A percentile compares a stretch with the other conserved stretches of the same genome.
Evolutionary conservation across 805 yeast species (phyloP).

Genomic region (Candida awuae): DNA sequence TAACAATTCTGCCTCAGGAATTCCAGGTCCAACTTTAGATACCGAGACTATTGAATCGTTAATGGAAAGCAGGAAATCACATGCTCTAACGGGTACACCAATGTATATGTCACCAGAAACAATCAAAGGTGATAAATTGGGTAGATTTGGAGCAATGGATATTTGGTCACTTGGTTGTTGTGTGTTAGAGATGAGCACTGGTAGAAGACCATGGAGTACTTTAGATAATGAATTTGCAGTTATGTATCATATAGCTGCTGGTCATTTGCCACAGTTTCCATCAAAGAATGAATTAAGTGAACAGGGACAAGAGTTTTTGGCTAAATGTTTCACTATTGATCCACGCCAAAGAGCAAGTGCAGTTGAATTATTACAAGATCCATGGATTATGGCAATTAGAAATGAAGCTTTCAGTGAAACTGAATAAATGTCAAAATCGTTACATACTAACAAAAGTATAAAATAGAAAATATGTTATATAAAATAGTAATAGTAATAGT

Average conservation of each 20-base stretch:
- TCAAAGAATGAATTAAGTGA: slow-evolving; percentile 65
- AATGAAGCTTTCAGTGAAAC: slow-evolving; percentile 59
- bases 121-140: slow-evolving; percentile 64
- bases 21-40: not conserved
- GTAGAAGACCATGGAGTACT: slow-evolving; percentile 93
- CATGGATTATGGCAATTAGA: slow-evolving; percentile 76
- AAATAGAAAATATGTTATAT: too few relatives aligned
- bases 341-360: slow-evolving; percentile 79
- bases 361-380: slow-evolving; percentile 74
- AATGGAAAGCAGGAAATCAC: slow-evolving; percentile 17
- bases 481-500: too few relatives aligned
- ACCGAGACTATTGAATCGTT: slow-evolving; percentile 1
- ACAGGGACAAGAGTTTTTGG: slow-evolving; percentile 63
- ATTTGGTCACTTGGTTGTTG: slow-evolving; percentile 98
- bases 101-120: slow-evolving; percentile 99
- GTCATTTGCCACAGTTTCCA: slow-evolving; percentile 84
- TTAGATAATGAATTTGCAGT: slow-evolving; percentile 97
- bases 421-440: too few relatives aligned
- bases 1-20: not conserved
- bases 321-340: slow-evolving; percentile 72
- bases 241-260: slow-evolving; percentile 97
- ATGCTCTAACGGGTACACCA: slow-evolving; percentile 79
- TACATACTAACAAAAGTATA: too few relatives aligned
- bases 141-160: slow-evolving; percentile 63
- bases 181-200: slow-evolving; percentile 93